Evolutionary conservation across 2,329 filamentous ascomycete species (phyloP), one percentile per base, ranked within the genome.

Genomic region (Colletotrichum simmondsii): DNA sequence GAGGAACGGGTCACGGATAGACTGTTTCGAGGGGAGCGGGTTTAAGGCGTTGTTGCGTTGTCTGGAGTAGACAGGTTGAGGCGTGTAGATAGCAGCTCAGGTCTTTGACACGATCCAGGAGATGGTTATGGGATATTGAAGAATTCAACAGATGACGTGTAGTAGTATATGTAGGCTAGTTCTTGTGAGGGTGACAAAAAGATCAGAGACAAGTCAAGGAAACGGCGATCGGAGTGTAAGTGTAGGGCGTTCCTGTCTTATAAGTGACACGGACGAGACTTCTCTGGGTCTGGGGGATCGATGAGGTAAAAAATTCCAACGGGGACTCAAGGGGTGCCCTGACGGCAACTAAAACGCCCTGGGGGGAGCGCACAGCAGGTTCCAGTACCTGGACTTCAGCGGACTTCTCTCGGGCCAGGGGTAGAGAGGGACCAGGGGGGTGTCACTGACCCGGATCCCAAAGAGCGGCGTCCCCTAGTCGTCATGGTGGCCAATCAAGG

Each of bases 251-350:
- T 58, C 72, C 72, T 72, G 72, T 69, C 70, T 72, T 67, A 52
- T 59, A 70, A 71, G 66, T 71, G 65, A 59, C 60, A 28, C 35
- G 66, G 61, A 61, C 71, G 42, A 54, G 59, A 57, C 53, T 42
- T 46, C 22, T 68, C 68, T 62, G 53, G 58, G 58, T 35, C 28
- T 26, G 60, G 66, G 65, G 65, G 58, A 56, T 64, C 57, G 65
- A 74, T 74, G 71, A 72, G 71, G 71, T 68, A 73, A 68, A 73
- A 64, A 68, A 65, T 61, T 49, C 57, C 58, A 73, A 71, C 63
- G 53, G 57, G 65, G 52, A 63, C 61, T 54, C 46, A 74, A 66
- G 71, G 71, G 71, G 71, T 71, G 71, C 68, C 19, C 58, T 73
- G 68, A 73, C 68, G 58, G 58, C 68, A 73, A 53, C 68, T 72